These are phyloP conservation scores for Pleurozium schreberi DNA, from an alignment of 225 moss, liverwort and hornwort species.

Conservation along the genomic window DNA sequence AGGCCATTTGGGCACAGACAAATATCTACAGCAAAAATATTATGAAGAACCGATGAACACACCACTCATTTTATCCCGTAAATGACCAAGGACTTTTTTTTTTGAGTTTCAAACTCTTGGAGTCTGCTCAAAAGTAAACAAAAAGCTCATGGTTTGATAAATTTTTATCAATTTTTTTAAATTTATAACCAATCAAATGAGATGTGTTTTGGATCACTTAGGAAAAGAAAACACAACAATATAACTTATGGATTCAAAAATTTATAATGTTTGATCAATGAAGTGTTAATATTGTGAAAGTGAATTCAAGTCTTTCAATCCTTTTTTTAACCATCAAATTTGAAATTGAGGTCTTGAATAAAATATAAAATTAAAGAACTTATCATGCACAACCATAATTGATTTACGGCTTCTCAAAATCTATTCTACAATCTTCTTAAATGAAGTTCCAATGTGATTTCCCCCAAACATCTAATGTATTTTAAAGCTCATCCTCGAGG, in stretches of 20 bases:
- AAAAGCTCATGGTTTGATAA: neutral
- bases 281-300: neutral
- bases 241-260: neutral
- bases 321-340: neutral
- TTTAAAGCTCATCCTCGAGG: neutral
- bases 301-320: neutral
- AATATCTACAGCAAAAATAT: neutral
- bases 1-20: neutral
- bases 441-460: neutral
- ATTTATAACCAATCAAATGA: neutral
- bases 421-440: neutral
- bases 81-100: neutral
- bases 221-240: neutral
- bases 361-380: neutral
- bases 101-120: neutral
- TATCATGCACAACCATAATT: neutral
- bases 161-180: neutral
- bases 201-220: accelerated
- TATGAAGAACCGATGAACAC: neutral
- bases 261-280: no score
- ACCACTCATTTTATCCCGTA: neutral
- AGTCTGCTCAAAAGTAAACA: neutral
- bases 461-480: accelerated
- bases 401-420: neutral
- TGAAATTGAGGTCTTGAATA: neutral